Evolutionary conservation across 2,329 filamentous ascomycete genomes (phyloP).

Genomic region (Ilyonectria robusta): DNA sequence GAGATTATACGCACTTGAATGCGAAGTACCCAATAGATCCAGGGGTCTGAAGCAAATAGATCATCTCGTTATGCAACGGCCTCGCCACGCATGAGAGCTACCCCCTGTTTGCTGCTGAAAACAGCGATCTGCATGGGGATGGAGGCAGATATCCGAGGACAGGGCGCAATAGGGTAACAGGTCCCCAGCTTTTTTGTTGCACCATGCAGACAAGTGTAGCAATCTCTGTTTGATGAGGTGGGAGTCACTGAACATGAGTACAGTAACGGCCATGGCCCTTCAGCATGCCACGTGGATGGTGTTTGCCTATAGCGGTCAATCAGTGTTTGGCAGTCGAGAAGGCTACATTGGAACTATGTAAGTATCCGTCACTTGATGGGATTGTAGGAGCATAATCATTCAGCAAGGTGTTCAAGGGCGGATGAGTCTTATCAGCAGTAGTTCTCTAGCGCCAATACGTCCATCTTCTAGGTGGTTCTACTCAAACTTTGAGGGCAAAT

Average conservation of each 20-base stretch:
- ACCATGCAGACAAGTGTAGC: slow-evolving; percentile 15
- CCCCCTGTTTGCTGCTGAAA: slow-evolving; percentile 33
- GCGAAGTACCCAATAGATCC: slow-evolving; percentile 21
- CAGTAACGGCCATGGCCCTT: neutral
- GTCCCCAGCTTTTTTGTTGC: slow-evolving; percentile 11
- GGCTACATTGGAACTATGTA: neutral
- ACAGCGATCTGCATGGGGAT: slow-evolving; percentile 36
- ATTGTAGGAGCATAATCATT: neutral
- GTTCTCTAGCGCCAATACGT: neutral
- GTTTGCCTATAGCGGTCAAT: neutral
- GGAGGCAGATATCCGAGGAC: slow-evolving; percentile 40
- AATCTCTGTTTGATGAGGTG: neutral
- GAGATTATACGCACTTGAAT: slow-evolving; percentile 7
- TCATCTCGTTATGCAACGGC: slow-evolving; percentile 22
- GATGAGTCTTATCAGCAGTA: neutral
- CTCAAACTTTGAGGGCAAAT: neutral
- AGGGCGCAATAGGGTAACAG: slow-evolving; percentile 7
- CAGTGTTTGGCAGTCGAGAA: neutral
- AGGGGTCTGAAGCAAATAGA: slow-evolving; percentile 21
- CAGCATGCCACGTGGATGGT: neutral
- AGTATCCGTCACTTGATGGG: neutral
- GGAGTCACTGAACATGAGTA: neutral
- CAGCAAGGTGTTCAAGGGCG: neutral
- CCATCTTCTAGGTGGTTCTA: neutral
- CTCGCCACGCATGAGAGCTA: slow-evolving; percentile 16